A percentile compares a stretch with the other conserved stretches of the same genome.
Evolutionary conservation across 129 eudicot genomes (phyloP).

Genomic region (Saposhnikovia divaricata): DNA sequence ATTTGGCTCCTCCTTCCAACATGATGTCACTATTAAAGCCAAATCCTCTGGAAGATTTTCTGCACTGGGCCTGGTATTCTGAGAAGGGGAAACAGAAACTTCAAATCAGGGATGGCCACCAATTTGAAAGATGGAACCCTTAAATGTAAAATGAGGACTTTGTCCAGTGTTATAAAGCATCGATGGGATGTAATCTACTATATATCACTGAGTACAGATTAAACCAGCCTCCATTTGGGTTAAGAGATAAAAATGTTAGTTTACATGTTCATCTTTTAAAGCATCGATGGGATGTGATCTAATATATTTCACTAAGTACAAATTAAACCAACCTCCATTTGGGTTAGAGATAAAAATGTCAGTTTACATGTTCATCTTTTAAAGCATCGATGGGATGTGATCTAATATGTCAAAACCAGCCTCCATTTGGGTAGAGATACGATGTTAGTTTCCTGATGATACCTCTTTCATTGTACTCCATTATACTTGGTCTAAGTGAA

Average conservation of each 20-base stretch:
- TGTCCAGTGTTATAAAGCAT: neutral
- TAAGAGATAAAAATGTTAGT: neutral
- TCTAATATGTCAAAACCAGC: neutral
- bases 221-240: neutral
- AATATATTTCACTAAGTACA: too few relatives aligned
- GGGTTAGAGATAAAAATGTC: neutral
- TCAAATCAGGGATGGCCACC: constrained; percentile 7
- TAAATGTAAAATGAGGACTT: neutral
- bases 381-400: neutral
- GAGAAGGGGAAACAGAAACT: constrained; percentile 10
- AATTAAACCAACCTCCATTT: neutral
- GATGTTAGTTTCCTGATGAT: neutral
- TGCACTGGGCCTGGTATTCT: constrained; percentile 81
- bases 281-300: neutral
- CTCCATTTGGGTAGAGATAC: neutral
- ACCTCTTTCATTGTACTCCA: neutral
- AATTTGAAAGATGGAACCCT: neutral
- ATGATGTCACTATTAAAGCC: constrained; percentile 67
- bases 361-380: neutral
- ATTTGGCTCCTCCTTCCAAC: constrained; percentile 89
- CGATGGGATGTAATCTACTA: neutral
- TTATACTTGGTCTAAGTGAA: neutral
- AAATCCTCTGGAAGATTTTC: constrained; percentile 74
- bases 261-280: neutral
- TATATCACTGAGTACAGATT: too few relatives aligned